These are phyloP conservation scores for Penicillium paneum DNA, from an alignment of 2,329 filamentous ascomycete species.

Conservation along the genomic window DNA sequence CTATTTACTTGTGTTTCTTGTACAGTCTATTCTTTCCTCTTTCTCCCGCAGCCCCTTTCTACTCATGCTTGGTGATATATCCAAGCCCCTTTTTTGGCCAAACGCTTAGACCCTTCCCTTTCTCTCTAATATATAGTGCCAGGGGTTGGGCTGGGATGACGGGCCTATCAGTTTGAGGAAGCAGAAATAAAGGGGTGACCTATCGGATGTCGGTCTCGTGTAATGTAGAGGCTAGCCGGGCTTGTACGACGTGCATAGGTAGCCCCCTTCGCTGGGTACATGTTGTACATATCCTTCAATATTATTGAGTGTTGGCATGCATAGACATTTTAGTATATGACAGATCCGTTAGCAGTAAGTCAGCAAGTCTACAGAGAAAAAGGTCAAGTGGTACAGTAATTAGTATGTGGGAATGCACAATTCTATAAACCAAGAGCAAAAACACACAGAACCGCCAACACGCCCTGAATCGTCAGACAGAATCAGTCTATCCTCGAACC, in stretches of 20 bases:
- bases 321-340: neutral
- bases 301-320: too few relatives aligned
- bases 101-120: neutral
- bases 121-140: neutral
- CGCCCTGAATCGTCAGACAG: neutral
- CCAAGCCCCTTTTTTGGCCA: neutral
- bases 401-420: slow-evolving; percentile 7
- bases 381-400: neutral
- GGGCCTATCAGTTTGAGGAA: neutral
- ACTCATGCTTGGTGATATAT: neutral
- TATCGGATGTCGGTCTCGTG: neutral
- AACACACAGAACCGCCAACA: neutral
- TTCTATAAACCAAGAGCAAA: slow-evolving; percentile 1
- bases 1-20: neutral
- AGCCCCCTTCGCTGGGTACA: too few relatives aligned
- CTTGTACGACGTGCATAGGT: neutral
- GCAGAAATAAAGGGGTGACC: neutral
- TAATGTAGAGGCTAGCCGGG: neutral
- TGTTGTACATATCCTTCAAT: neutral
- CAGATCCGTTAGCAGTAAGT: too few relatives aligned
- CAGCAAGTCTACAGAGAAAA: neutral
- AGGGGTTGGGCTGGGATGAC: neutral
- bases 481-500: neutral
- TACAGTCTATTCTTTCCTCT: neutral
- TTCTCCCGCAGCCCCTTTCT: neutral